Base-by-base conservation (phyloP, 2,329 filamentous ascomycete species). In the Monosporascus sp. region DNA sequence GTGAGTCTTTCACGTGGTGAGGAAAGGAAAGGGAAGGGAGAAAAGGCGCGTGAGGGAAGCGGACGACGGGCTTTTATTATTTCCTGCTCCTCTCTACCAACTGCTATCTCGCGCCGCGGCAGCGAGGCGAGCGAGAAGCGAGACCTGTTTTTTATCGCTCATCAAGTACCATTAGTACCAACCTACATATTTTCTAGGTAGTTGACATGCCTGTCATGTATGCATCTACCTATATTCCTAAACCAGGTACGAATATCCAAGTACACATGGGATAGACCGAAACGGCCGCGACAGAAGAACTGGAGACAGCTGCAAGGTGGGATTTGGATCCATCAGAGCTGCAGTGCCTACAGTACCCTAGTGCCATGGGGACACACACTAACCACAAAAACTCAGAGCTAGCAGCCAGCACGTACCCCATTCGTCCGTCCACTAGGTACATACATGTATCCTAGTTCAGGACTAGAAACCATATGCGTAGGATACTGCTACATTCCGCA, bases 1-100 rank as follows among this genome's bases (percentile, higher is more conserved):
- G 59, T 53, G 55, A 59, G 55, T 62, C 60, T 59, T 56, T 57
- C 57, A 62, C 60, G 60, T 62, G 60, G 60, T 62, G 55, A 50
- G 53, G 55, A 57, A 45, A 45, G 52, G 51, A 55, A 55, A 40
- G 36, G 22, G 26, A 27, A 47, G 44, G 36, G 47, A 41, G 27
- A 19, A 48, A 52, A 60, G 52, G 54, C 56, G 58, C 55, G 55
- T 58, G 46, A 50, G 43, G 49, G 22, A 52, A 52, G 43, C 26
- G 43, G 43, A 46, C 27, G 41, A 36, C 9, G 46, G 50, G 50
- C 44, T 52, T 52, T 52, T 52, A 52, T 52, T 48, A 52, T 48
- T 37, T 34, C 31, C 31, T n/a, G 47, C 20, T 46, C 43, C 43
- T 26, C 26, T 20, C 24, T 31, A 45, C 24, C 3, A 45, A 20